A percentile compares a stretch with the other conserved stretches of the same genome.
Conservation (phyloP, 805 yeast species). For the Kodamaea laetipori region DNA sequence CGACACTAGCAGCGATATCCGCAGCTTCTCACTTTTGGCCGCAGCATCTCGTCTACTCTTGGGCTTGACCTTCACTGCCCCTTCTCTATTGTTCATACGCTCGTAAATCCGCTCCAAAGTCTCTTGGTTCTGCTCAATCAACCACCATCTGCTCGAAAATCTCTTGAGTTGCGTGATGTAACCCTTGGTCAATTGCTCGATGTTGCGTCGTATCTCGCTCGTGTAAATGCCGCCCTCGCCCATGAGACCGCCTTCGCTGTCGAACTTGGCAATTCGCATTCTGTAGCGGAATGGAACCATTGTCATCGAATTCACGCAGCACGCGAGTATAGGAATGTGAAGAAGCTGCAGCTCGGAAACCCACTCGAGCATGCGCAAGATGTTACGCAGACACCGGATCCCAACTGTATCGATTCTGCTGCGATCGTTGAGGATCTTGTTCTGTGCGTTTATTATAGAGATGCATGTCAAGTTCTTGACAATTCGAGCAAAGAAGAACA, state of each 20-base stretch:
- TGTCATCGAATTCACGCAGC: slow-evolving; percentile 2
- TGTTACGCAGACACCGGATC: slow-evolving; percentile 8
- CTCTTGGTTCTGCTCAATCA: slow-evolving; percentile 6
- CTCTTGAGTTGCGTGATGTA: slow-evolving; percentile 1
- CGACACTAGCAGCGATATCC: slow-evolving; percentile 8
- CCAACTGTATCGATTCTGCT: background rate
- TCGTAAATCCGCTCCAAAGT: slow-evolving; percentile 5
- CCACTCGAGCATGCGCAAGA: slow-evolving; percentile 1
- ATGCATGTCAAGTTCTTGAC: background rate
- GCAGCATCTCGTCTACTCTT: background rate
- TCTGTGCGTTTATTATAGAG: background rate
- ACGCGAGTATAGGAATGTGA: slow-evolving; percentile 7
- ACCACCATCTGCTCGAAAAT: slow-evolving; percentile 11
- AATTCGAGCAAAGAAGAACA: slow-evolving; percentile 3
- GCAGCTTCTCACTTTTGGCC: slow-evolving; percentile 7
- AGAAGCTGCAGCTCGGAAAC: background rate
- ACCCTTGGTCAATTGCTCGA: slow-evolving; percentile 6
- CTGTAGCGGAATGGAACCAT: slow-evolving; percentile 9
- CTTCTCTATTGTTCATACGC: background rate
- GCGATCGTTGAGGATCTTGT: slow-evolving; percentile 7
- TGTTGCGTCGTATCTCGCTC: background rate
- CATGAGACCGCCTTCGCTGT: background rate
- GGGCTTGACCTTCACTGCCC: background rate
- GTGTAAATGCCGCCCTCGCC: background rate
- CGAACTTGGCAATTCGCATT: slow-evolving; percentile 9